These are phyloP conservation scores for Ustilago curta DNA, from an alignment of 1,284 basidiomycete species.

Conservation along the genomic window DNA sequence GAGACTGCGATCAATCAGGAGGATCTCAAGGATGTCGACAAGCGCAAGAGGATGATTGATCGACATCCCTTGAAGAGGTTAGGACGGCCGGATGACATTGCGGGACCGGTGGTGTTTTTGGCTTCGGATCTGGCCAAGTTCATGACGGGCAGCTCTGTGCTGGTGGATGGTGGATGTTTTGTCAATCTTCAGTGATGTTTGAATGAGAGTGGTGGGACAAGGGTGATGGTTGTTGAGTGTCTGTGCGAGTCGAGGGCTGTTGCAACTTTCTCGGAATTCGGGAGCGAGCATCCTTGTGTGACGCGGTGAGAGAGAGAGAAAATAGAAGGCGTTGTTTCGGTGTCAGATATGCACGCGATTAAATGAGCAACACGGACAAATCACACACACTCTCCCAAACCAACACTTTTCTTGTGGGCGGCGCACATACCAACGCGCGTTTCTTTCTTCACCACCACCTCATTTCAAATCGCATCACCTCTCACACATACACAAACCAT, in stretches of 20 bases:
- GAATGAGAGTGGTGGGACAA: neutral
- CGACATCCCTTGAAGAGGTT: constrained; percentile 79
- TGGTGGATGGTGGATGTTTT: constrained; percentile 83
- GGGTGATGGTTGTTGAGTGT: neutral
- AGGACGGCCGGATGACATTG: constrained; percentile 76
- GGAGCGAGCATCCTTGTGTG: neutral
- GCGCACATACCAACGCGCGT: neutral
- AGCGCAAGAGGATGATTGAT: constrained; percentile 77
- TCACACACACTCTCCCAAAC: neutral
- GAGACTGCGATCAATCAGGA: constrained; percentile 81
- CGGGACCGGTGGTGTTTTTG: constrained; percentile 81
- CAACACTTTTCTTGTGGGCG: constrained; percentile 14
- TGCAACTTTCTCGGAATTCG: no score
- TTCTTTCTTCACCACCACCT: neutral
- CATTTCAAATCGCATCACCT: neutral
- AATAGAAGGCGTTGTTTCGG: neutral
- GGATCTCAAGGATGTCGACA: constrained; percentile 76
- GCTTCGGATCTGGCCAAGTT: constrained; percentile 81
- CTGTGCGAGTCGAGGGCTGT: constrained; percentile 2
- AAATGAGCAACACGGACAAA: constrained; percentile 7
- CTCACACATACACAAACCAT: constrained; percentile 9
- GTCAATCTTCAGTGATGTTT: constrained; percentile 78
- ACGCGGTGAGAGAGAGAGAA: constrained; percentile 7
- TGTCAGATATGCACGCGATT: constrained; percentile 11
- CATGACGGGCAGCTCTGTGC: constrained; percentile 76